A percentile compares a stretch with the other conserved stretches of the same genome.
phyloP scores from a whole-genome alignment of 2,329 filamentous ascomycete species.

The Knoxdaviesia capensis region DNA sequence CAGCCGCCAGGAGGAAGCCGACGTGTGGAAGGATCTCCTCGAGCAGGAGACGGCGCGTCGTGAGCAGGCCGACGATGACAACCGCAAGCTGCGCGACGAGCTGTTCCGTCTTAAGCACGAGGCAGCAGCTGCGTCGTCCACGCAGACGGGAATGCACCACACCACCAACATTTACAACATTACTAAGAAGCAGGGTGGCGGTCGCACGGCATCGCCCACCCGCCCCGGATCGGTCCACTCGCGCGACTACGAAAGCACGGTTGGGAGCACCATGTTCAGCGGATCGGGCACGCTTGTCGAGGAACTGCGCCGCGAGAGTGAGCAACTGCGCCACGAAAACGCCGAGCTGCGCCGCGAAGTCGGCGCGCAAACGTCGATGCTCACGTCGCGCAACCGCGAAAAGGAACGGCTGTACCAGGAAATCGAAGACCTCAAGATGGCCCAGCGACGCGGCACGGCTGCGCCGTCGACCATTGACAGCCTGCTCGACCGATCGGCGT shows the following conservation, averaged over 20 bases:
- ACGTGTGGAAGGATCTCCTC: conserved; percentile 88
- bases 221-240: conserved; percentile 29
- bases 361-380: conserved; percentile 89
- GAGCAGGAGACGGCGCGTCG: conserved; percentile 79
- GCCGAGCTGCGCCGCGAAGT: conserved; percentile 81
- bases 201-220: conserved; percentile 24
- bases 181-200: conserved; percentile 27
- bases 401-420: conserved; percentile 91
- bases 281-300: conserved; percentile 50
- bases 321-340: conserved; percentile 77
- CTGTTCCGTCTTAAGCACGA: conserved; percentile 52
- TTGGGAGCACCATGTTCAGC: conserved; percentile 25
- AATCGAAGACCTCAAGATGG: conserved; percentile 88
- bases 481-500: conserved; percentile 84
- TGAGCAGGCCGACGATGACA: conserved; percentile 82
- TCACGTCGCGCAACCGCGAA: conserved; percentile 87
- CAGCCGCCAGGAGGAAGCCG: conserved; percentile 41
- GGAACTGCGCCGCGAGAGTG: conserved; percentile 48
- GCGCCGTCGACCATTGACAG: conserved; percentile 59
- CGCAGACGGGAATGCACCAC: conserved; percentile 33
- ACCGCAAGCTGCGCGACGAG: conserved; percentile 66
- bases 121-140: conserved; percentile 14
- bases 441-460: conserved; percentile 45
- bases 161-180: conserved; percentile 49
- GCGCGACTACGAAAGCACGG: conserved; percentile 27